These are phyloP conservation scores for Kodamaea sagamina DNA, from an alignment of 805 yeast species.

Conservation along the genomic window DNA sequence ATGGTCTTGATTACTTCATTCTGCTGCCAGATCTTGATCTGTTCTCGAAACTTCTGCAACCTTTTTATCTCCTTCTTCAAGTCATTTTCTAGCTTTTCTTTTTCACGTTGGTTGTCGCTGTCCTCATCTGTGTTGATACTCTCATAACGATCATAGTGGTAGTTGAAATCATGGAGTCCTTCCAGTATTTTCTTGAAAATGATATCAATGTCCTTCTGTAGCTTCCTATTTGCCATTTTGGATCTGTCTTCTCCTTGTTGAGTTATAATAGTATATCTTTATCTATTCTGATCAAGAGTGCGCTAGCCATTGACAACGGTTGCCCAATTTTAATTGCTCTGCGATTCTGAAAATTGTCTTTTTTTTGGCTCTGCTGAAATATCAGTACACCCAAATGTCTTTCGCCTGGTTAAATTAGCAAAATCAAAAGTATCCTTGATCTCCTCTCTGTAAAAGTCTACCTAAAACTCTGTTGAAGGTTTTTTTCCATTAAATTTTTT, in stretches of 20 bases:
- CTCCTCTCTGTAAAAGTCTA: background rate
- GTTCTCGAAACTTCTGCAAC: slow-evolving; percentile 47
- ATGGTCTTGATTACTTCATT: slow-evolving; percentile 21
- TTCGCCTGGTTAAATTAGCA: too few species aligned
- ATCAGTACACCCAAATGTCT: too few species aligned
- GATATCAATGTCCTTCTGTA: slow-evolving; percentile 19
- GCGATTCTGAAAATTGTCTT: too few species aligned
- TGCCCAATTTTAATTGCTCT: too few species aligned
- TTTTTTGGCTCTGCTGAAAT: too few species aligned
- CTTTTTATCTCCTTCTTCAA: slow-evolving; percentile 48
- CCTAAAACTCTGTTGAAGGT: background rate
- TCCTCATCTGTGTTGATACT: slow-evolving; percentile 30
- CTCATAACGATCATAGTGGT: slow-evolving; percentile 46
- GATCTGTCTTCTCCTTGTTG: background rate
- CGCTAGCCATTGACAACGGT: too few species aligned
- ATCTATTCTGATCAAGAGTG: too few species aligned
- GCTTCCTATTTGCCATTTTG: slow-evolving; percentile 9
- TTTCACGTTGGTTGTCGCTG: slow-evolving; percentile 46
- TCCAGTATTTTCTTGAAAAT: slow-evolving; percentile 48
- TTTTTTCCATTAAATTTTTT: too few species aligned
- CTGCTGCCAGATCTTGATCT: slow-evolving; percentile 48
- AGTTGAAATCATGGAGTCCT: slow-evolving; percentile 47
- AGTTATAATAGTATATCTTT: background rate
- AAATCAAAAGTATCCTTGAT: too few species aligned
- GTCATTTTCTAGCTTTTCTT: slow-evolving; percentile 44